Evolutionary conservation across 495 filamentous ascomycete species (phyloP).

Genomic region (Usnea hakonensis): DNA sequence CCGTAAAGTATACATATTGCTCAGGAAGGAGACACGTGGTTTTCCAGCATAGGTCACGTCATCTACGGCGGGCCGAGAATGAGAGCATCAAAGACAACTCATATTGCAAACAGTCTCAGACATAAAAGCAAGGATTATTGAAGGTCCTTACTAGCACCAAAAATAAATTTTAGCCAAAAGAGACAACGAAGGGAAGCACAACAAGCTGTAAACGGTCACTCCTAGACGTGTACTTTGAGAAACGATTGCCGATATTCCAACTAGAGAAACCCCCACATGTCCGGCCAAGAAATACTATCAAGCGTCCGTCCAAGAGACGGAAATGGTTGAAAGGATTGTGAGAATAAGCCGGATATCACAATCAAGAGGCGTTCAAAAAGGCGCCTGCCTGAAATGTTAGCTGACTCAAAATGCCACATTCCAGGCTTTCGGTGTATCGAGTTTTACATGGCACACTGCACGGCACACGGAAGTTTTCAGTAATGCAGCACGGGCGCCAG

Average conservation of each 20-base stretch:
- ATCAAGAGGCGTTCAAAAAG: background rate
- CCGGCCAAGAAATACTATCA: background rate
- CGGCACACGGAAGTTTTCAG: no score
- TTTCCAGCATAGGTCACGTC: background rate
- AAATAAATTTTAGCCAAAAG: background rate
- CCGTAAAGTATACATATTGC: no score
- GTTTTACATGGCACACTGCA: no score
- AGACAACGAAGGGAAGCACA: background rate
- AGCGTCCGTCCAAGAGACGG: background rate
- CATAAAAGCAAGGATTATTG: background rate
- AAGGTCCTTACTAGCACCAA: background rate
- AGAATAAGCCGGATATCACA: background rate
- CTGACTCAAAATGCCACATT: no score
- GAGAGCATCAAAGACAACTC: background rate
- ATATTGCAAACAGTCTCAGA: background rate
- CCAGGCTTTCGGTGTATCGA: no score
- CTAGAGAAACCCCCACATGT: background rate
- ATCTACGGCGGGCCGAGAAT: background rate
- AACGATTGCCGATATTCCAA: background rate
- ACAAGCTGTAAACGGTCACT: background rate
- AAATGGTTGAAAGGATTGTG: background rate
- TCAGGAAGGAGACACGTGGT: background rate
- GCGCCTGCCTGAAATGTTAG: background rate
- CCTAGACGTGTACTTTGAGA: background rate
- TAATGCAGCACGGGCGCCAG: no score